phyloP scores from a whole-genome alignment of 2,329 filamentous ascomycete genomes.

The Macrophomina phaseolina region DNA sequence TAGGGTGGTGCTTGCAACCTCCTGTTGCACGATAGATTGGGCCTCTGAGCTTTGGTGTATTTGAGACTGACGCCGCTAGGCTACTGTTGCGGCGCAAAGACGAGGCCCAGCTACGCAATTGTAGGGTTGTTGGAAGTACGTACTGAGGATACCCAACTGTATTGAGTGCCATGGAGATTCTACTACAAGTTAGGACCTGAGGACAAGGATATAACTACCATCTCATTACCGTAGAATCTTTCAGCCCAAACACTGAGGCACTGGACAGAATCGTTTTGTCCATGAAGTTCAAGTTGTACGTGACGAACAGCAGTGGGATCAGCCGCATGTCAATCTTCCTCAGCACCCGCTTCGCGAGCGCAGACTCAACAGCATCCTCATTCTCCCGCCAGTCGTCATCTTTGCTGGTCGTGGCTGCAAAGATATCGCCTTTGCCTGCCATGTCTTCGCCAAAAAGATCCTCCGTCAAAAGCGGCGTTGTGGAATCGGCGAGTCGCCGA shows the following conservation, averaged over 20 bases:
- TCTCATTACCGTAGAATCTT: conserved; percentile 44
- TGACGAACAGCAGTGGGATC: conserved; percentile 63
- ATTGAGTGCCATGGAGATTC: conserved; percentile 45
- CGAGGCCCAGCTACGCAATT: too few species aligned
- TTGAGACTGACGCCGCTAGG: too few species aligned
- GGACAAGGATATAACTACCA: too few species aligned
- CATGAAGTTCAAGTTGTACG: conserved; percentile 66
- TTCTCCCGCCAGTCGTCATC: background rate
- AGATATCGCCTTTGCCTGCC: background rate
- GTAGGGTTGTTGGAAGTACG: background rate
- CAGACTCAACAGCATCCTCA: conserved; percentile 34
- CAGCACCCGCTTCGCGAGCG: conserved; percentile 45
- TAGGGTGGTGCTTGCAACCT: too few species aligned
- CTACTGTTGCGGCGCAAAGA: too few species aligned
- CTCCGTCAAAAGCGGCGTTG: conserved; percentile 1
- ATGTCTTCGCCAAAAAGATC: background rate
- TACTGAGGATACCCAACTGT: conserved; percentile 56
- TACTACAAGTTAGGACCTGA: background rate
- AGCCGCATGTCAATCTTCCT: conserved; percentile 63
- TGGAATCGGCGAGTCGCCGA: background rate
- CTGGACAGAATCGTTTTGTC: conserved; percentile 59
- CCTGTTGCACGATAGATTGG: too few species aligned
- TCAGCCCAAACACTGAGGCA: conserved; percentile 63
- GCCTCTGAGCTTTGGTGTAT: too few species aligned
- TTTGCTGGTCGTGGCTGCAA: conserved; percentile 1